Evolutionary conservation across 1,284 basidiomycete genomes (phyloP).

Genomic region (Leccinum ponderosum): DNA sequence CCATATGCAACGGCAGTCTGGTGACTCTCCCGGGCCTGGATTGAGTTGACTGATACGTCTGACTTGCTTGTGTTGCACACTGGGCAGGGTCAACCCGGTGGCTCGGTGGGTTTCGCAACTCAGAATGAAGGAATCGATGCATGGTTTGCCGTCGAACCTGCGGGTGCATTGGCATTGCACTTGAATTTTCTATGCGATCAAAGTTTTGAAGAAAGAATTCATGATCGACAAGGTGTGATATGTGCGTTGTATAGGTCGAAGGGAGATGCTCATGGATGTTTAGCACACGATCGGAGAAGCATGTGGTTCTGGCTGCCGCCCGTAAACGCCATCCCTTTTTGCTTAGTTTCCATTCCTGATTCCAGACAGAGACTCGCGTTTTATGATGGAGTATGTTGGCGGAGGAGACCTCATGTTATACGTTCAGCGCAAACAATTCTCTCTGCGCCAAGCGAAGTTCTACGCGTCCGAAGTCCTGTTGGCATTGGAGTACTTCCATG

Average conservation of each 20-base stretch:
- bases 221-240: slow-evolving; percentile 91
- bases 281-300: slow-evolving; percentile 98
- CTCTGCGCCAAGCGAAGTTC: slow-evolving; percentile 96
- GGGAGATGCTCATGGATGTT: slow-evolving; percentile 6
- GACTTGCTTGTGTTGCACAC: no score
- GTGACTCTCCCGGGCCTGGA: no score
- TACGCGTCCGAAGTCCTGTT: slow-evolving; percentile 97
- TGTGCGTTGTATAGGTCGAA: slow-evolving; percentile 1
- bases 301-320: slow-evolving; percentile 95
- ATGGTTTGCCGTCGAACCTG: no score
- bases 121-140: no score
- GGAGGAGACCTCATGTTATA: slow-evolving; percentile 95
- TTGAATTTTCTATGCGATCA: slow-evolving; percentile 84
- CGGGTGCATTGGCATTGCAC: no score
- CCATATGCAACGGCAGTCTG: no score
- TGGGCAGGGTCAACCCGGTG: no score
- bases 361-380: slow-evolving; percentile 98
- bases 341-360: slow-evolving; percentile 96
- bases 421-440: slow-evolving; percentile 93
- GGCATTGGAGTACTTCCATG: slow-evolving; percentile 97
- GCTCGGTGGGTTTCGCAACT: no score
- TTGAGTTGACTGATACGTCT: no score
- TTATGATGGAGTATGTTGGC: slow-evolving; percentile 94
- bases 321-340: slow-evolving; percentile 98
- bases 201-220: slow-evolving; percentile 99